Conservation (phyloP, 306 rosid genomes). For the Rosa lucieae region DNA sequence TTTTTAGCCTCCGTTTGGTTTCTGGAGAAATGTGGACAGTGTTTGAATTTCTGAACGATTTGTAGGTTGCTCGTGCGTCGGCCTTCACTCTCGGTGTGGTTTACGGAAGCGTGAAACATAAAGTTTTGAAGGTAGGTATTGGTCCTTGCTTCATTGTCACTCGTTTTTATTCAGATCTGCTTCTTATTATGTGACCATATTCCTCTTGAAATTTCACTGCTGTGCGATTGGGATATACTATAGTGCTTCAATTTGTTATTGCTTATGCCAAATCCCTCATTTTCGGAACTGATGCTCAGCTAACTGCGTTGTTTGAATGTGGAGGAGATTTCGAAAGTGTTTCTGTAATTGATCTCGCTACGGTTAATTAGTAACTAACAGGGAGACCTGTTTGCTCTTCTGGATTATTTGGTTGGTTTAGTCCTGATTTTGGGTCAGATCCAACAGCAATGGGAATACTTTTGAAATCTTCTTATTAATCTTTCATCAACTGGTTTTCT, state of each 20-base stretch:
- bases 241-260: neutral
- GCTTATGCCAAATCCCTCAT: neutral
- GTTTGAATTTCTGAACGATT: neutral
- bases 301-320: neutral
- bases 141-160: neutral
- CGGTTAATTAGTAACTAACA: neutral
- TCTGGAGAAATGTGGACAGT: neutral
- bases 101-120: constrained; percentile 47
- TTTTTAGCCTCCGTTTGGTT: neutral
- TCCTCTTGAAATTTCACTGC: neutral
- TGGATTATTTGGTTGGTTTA: neutral
- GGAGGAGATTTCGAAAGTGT: neutral
- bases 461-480: neutral
- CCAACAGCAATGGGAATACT: neutral
- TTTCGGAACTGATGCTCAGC: too few species aligned
- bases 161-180: neutral
- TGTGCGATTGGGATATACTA: neutral
- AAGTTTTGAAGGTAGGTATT: constrained; percentile 34
- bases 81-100: constrained; percentile 41
- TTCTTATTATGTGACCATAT: neutral
- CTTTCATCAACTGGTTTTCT: neutral
- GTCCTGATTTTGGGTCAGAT: neutral
- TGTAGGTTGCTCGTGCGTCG: constrained; percentile 53
- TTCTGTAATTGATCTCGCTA: neutral
- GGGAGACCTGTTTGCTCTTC: neutral